Conservation (phyloP, 2,329 filamentous ascomycete species). For the Fusarium subglutinans region DNA sequence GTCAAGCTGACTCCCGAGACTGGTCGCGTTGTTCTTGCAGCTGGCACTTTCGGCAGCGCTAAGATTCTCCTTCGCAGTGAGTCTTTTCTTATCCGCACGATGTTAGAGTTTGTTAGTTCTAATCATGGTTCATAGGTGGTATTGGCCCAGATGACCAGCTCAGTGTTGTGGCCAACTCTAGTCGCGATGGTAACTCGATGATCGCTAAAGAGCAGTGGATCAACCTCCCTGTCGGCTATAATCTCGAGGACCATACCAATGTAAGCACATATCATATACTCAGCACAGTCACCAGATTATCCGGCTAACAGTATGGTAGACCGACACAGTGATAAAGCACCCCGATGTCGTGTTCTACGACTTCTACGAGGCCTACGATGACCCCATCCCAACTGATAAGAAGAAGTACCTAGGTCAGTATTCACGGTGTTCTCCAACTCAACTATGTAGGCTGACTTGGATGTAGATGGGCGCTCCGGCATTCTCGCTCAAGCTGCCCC, state of each 20-base stretch:
- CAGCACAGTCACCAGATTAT: too few relatives aligned
- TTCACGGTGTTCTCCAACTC: not conserved
- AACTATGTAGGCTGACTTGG: not conserved
- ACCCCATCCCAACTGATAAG: not conserved
- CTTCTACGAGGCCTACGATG: slow-evolving; percentile 1
- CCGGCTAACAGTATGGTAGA: not conserved
- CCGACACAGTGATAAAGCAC: slow-evolving; percentile 4
- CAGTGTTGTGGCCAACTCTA: not conserved
- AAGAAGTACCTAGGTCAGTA: not conserved
- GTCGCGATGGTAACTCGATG: slow-evolving; percentile 1
- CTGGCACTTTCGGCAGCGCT: slow-evolving; percentile 6
- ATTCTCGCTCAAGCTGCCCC: slow-evolving; percentile 14
- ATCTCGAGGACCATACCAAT: slow-evolving; percentile 12
- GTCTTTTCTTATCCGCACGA: not conserved
- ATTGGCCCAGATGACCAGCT: slow-evolving; percentile 12
- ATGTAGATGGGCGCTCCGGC: not conserved
- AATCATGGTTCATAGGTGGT: not conserved
- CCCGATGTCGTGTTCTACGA: slow-evolving; percentile 9
- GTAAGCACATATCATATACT: not conserved
- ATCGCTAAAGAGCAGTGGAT: slow-evolving; percentile 7
- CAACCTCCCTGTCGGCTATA: slow-evolving; percentile 9
- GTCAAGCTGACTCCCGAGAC: slow-evolving; percentile 13
- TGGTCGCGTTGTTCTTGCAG: slow-evolving; percentile 6
- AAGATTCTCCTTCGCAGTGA: slow-evolving; percentile 13
- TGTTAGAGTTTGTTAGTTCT: not conserved